Base-by-base conservation (phyloP, 305 asterid species). In the Solanum chacoense region DNA sequence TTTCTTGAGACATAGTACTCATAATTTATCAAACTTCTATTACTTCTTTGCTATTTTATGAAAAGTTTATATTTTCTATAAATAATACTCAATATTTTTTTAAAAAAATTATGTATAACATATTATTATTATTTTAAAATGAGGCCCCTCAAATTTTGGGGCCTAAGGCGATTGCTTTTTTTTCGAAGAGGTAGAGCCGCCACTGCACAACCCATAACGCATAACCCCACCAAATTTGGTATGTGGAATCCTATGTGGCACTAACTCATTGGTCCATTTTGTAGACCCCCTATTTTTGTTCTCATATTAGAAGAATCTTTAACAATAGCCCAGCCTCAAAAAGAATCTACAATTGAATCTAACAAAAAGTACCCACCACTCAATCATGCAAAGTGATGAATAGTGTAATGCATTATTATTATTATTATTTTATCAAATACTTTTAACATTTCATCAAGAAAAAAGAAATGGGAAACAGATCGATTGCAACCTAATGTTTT, bases 221-320 rank as follows among this genome's bases (percentile, higher is more conserved):
- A 13, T 35, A 12, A 6, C 18, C 85, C 28, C 37, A 7, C 36
- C 45, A 85, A 67, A 34, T 55, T 85, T 59, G 87, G 76, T 84
- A 63, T 71, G 88, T 92, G 94, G 93, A 91, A 92, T 91, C 91
- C 86, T 89, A 91, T 90, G 50, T 93, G 95, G 91, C 94, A 89
- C 77, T 35, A 91, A 88, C 69, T 81, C 29, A 85, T 90, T 79
- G 88, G 90, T 71, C 45, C 50, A 55, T 32, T 73, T 18, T 78
- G 85, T 89, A 18, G 93, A 92, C 37, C 91, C 91, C 92, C 89
- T 85, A 28, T 1, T 87, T 80, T 40, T 80, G 67, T 80, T 80
- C 85, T 80, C 55, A 80, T 80, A 38, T 40, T 14, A 38, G 36
- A 34, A 87, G 93, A 92, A 92, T 93, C 94, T 91, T 88, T 90